Conservation (phyloP, 768 basidiomycete genomes). For the Tulasnella calospora region DNA sequence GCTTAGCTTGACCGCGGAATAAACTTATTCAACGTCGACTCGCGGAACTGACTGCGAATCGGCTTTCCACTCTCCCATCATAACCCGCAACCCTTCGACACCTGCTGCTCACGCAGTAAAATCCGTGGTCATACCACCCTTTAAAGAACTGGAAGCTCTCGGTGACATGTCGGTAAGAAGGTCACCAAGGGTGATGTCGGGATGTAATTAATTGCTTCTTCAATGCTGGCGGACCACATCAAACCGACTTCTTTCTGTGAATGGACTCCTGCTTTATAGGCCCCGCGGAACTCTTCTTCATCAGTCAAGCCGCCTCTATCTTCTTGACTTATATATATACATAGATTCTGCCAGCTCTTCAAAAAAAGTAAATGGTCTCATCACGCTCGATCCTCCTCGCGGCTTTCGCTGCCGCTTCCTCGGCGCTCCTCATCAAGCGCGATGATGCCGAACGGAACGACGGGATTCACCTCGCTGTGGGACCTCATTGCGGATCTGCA, state of each 20-base stretch:
- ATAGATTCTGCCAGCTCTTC: background rate
- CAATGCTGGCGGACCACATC: background rate
- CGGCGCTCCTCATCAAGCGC: background rate
- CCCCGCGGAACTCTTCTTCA: background rate
- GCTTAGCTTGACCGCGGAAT: no score
- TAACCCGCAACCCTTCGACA: background rate
- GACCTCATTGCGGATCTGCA: constrained; percentile 42
- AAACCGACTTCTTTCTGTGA: background rate
- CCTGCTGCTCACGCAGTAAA: no score
- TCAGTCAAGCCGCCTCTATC: background rate
- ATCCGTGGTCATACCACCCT: background rate
- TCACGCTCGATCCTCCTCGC: background rate
- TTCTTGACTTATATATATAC: background rate
- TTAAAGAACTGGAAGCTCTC: background rate
- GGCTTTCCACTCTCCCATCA: no score
- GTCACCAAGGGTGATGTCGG: background rate
- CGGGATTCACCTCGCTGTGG: constrained; percentile 41
- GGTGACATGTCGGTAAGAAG: background rate
- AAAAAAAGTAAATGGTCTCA: background rate
- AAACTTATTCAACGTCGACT: no score
- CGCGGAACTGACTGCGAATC: no score
- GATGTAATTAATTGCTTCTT: background rate
- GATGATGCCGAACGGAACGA: constrained; percentile 20
- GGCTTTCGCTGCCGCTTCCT: background rate
- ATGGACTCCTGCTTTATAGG: background rate